Evolutionary conservation across 176 grass and related monocot genomes (phyloP), one percentile per base, ranked within the genome.

Genomic region (Cenchrus americanus): DNA sequence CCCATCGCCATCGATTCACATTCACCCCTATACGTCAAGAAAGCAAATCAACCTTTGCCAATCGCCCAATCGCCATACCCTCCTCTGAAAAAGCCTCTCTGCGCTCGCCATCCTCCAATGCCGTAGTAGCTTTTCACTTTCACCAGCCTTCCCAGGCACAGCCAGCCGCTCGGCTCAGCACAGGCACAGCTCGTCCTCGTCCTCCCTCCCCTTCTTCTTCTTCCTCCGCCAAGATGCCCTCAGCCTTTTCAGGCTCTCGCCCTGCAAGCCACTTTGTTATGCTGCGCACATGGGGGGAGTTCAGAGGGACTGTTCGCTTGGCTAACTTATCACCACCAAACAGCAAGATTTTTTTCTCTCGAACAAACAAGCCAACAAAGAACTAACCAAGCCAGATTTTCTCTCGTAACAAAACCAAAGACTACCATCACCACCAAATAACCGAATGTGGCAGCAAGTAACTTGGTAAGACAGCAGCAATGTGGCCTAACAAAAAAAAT

Each of bases 41-140:
- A 63, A 46, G 77, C 37, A 52, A 37, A 43, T 73, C 23, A 48
- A 76, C 37, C 75, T 43, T 74, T 5, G 19, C 74, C 86, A 5
- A 61, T 63, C 11, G 41, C 11, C 54, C 86, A 5, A 61, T 63
- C 11, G 41, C 11, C 54, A 18, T 15, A 1, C 34, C 34, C 48
- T 37, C 75, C 74, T 84, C 76, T 76, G 69, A 76, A 67, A 89
- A 85, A 43, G 26, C 3, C 34, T 37, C 46, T 22, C 82, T 69
- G 81, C 76, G 52, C 62, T 54, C 53, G 76, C 87, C 87, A 71
- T 75, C 53, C 69, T 62, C 62, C 87, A 21, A 37, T 37, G 52
- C 77, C 61, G 76, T 23, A 48, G 27, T 23, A 48, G 27, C 79
- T 66, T 74, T 59, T 41, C 37, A 0, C 68, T 77, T 77, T 88